A percentile compares a stretch with the other conserved stretches of the same genome.
phyloP scores from a whole-genome alignment of 2,329 filamentous ascomycete species.

The Cephalotrichum gorgonifer region DNA sequence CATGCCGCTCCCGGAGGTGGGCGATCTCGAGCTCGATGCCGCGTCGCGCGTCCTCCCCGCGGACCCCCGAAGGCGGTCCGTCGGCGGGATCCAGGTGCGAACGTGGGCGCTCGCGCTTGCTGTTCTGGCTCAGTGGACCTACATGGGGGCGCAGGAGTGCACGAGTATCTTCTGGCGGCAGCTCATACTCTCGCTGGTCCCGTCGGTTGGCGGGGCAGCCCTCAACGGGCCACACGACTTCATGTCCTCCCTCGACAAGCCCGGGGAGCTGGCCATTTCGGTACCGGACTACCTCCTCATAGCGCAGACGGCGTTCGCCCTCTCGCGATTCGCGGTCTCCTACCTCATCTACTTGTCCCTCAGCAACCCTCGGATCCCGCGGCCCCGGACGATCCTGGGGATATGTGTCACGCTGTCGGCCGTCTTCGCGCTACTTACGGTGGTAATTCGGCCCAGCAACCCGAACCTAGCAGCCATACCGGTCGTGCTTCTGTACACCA shows the following conservation, averaged over 20 bases:
- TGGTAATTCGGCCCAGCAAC: slow-evolving; percentile 31
- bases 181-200: slow-evolving; percentile 33
- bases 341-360: slow-evolving; percentile 50
- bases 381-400: slow-evolving; percentile 59
- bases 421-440: slow-evolving; percentile 35
- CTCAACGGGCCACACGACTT: slow-evolving; percentile 9
- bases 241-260: slow-evolving; percentile 20
- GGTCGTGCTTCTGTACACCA: slow-evolving; percentile 63
- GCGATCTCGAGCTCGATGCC: slow-evolving; percentile 41
- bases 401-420: slow-evolving; percentile 52
- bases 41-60: slow-evolving; percentile 37
- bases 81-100: slow-evolving; percentile 41
- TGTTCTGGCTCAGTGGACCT: slow-evolving; percentile 67
- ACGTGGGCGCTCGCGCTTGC: slow-evolving; percentile 56
- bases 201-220: slow-evolving; percentile 14
- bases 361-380: slow-evolving; percentile 38
- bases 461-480: slow-evolving; percentile 46
- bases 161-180: slow-evolving; percentile 49
- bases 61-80: slow-evolving; percentile 35
- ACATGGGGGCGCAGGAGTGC: slow-evolving; percentile 64
- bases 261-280: slow-evolving; percentile 38
- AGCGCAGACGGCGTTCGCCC: slow-evolving; percentile 61
- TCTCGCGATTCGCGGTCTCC: slow-evolving; percentile 61
- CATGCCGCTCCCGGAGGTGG: slow-evolving; percentile 53
- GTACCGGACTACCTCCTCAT: slow-evolving; percentile 59